Evolutionary conservation across 805 yeast genomes (phyloP).

Genomic region (Kazachstania taianensis): DNA sequence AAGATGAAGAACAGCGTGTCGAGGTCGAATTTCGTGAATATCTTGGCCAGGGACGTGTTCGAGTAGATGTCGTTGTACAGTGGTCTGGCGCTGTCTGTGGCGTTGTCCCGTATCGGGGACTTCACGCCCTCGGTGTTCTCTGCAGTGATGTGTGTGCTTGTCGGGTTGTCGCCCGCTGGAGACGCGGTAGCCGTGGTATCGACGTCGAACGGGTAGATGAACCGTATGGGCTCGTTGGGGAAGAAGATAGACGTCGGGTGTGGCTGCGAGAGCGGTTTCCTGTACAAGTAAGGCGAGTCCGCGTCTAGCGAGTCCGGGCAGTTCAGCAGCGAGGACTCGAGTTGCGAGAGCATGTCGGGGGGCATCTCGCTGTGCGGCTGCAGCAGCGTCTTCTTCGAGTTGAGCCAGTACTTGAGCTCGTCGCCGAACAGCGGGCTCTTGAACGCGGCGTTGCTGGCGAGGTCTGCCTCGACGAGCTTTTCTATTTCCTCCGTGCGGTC

Average conservation of each 20-base stretch:
- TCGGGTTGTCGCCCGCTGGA: constrained; percentile 1
- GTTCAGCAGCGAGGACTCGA: constrained; percentile 71
- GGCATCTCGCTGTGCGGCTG: constrained; percentile 27
- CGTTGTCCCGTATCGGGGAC: no score
- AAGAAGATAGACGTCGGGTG: constrained; percentile 85
- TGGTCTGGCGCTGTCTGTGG: constrained; percentile 5
- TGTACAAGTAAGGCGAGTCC: constrained; percentile 56
- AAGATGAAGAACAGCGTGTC: constrained; percentile 89
- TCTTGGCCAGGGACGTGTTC: constrained; percentile 40
- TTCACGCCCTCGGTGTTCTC: constrained; percentile 1
- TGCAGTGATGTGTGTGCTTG: background rate
- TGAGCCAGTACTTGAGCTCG: constrained; percentile 24
- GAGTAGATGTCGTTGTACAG: constrained; percentile 27
- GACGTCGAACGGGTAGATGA: constrained; percentile 19
- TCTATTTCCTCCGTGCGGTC: constrained; percentile 23
- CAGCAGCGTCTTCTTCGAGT: constrained; percentile 21
- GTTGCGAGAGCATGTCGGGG: constrained; percentile 23
- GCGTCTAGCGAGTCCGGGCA: constrained; percentile 93
- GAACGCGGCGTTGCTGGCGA: constrained; percentile 18
- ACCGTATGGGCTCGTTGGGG: constrained; percentile 42
- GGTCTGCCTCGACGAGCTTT: constrained; percentile 19
- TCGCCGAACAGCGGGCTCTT: constrained; percentile 23
- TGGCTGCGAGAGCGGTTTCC: constrained; percentile 65
- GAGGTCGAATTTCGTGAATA: constrained; percentile 62
- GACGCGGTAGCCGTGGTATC: no score